Evolutionary conservation across 2,329 filamentous ascomycete species (phyloP), one percentile per base, ranked within the genome.

Genomic region (Cladosporium cucumerinum): DNA sequence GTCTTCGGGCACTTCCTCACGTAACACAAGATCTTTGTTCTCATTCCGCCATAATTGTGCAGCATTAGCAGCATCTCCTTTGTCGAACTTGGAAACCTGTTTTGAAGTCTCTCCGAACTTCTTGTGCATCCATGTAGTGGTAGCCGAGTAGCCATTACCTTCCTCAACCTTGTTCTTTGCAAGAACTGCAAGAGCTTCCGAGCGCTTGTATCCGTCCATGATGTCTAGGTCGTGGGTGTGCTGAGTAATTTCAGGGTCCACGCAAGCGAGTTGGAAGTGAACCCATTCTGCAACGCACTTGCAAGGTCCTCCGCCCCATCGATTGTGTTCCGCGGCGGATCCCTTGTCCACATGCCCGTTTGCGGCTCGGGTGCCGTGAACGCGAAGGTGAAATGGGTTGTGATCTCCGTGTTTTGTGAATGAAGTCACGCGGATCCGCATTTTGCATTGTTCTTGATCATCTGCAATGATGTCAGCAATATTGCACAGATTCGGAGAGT

Each of bases 231-330:
- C 66, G 51, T 71, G 70, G 11, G 67, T 66, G 34, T 70, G 69
- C 34, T 66, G 49, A 7, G 28, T 66, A 60, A 26, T 1, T 36
- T 48, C 43, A 65, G 48, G 23, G 28, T 61, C 16, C 52, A 64
- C 34, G 26, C 43, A 21, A 25, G 67, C 66, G 12, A 66, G 51
- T 46, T 64, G 25, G 36, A 70, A 61, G 48, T 69, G 62, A 25
- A 68, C 55, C 69, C 70, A 72, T 58, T 72, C 70, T 3, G 70
- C 67, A 10, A 72, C 51, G 36, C 70, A 71, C 39, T 66, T 65
- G 57, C 70, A 72, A 28, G 57, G 57, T n/a, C 65, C 36, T 34
- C 54, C 55, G 23, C 70, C 65, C 8, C 69, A 69, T 10, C 23
- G 34, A 3, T 55, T 25, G 23, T 60, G 70, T 61, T 60, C 58